A percentile compares a stretch with the other conserved stretches of the same genome.
These are phyloP conservation scores for Tetradesmus obliquus DNA, from an alignment of 139 green algal genomes.

Conservation along the genomic window DNA sequence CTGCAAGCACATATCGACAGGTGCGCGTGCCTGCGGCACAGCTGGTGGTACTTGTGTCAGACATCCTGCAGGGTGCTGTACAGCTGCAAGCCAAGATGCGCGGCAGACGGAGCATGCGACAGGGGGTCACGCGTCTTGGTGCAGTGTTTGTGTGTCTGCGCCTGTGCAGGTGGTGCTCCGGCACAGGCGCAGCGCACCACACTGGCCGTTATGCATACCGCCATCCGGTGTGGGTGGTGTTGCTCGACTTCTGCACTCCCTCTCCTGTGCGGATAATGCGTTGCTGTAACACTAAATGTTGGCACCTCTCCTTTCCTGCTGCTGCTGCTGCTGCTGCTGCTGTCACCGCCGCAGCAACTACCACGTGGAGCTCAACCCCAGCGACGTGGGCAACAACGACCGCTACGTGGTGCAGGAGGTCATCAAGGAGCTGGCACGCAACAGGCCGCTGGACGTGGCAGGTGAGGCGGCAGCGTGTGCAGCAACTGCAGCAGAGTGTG, in stretches of 20 bases:
- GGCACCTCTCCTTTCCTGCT: neutral
- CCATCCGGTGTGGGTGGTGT: too few relatives aligned
- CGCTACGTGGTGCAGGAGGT: slow-evolving; percentile 90
- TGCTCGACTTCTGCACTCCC: too few relatives aligned
- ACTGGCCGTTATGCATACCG: too few relatives aligned
- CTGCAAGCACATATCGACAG: neutral
- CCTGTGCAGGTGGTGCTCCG: too few relatives aligned
- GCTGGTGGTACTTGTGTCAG: too few relatives aligned
- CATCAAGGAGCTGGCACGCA: slow-evolving; percentile 98
- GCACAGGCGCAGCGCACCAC: too few relatives aligned
- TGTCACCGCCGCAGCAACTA: slow-evolving; percentile 71
- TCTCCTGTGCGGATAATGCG: neutral
- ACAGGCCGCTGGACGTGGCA: slow-evolving; percentile 79
- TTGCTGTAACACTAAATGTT: neutral
- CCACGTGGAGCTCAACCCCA: slow-evolving; percentile 97
- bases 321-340: neutral
- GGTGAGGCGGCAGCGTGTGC: slow-evolving; percentile 46
- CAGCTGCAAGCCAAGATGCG: too few relatives aligned
- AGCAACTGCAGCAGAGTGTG: neutral
- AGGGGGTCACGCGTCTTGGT: too few relatives aligned
- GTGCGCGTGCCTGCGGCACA: too few relatives aligned
- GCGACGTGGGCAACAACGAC: slow-evolving; percentile 95
- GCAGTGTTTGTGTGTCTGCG: too few relatives aligned
- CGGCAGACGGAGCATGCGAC: too few relatives aligned
- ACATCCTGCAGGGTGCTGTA: too few relatives aligned